A percentile compares a stretch with the other conserved stretches of the same genome.
These are phyloP conservation scores for Staphylotrichum tortipilum DNA, from an alignment of 495 filamentous ascomycete species.

Conservation along the genomic window DNA sequence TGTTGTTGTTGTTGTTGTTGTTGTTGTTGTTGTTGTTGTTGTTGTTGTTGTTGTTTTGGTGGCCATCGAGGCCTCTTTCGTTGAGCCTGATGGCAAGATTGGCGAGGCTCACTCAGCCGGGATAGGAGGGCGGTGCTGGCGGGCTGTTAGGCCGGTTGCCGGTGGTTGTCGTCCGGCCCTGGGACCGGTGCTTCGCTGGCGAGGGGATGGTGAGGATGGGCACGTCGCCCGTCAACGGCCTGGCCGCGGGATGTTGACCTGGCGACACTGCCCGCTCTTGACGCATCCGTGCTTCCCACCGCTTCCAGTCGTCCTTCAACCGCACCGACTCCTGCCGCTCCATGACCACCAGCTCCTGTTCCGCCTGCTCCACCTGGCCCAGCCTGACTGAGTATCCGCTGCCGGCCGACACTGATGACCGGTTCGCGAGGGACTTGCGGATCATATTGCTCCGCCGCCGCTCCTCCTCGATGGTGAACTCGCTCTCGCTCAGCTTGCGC, in stretches of 20 bases:
- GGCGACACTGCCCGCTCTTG: constrained; percentile 20
- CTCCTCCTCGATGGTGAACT: constrained; percentile 28
- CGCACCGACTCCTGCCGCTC: constrained; percentile 12
- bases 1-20: too few relatives aligned
- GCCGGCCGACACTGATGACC: constrained; percentile 19
- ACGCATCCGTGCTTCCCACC: constrained; percentile 22
- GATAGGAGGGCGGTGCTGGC: constrained; percentile 1
- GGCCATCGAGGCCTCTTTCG: too few relatives aligned
- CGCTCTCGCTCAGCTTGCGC: constrained; percentile 20
- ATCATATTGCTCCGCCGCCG: constrained; percentile 35
- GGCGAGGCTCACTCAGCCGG: neutral
- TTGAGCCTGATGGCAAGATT: too few relatives aligned
- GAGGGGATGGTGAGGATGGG: constrained; percentile 23
- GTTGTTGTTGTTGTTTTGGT: too few relatives aligned
- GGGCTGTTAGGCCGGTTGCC: neutral
- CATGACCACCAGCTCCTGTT: constrained; percentile 9
- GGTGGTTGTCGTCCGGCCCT: constrained; percentile 9
- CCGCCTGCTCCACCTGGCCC: constrained; percentile 2
- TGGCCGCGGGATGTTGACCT: constrained; percentile 19
- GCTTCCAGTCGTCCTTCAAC: constrained; percentile 26
- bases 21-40: too few relatives aligned
- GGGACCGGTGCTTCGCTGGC: constrained; percentile 21
- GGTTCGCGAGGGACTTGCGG: constrained; percentile 37
- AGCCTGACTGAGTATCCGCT: constrained; percentile 1
- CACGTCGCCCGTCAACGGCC: constrained; percentile 1